Evolutionary conservation across 1,139 yeast species (phyloP).

Genomic region (Yamadazyma dendronema): DNA sequence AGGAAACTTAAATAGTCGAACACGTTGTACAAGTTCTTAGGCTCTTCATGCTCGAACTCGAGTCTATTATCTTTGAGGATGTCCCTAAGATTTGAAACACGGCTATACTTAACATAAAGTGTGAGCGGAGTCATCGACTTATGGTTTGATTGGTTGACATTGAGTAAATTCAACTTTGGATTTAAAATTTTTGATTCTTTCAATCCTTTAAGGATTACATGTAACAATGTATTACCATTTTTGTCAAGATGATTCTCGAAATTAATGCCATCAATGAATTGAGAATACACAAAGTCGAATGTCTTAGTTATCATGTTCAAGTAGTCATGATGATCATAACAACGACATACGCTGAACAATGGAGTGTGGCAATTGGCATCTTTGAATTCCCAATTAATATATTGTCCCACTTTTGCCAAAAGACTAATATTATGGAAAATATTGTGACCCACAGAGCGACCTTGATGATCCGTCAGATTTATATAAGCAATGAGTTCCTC

Average conservation of each 20-base stretch:
- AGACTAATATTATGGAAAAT: constrained; percentile 58
- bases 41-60: constrained; percentile 44
- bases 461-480: constrained; percentile 47
- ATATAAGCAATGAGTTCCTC: constrained; percentile 51
- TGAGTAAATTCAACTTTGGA: constrained; percentile 32
- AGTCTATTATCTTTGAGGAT: constrained; percentile 47
- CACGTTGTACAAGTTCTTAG: constrained; percentile 39
- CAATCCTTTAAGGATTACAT: constrained; percentile 55
- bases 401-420: constrained; percentile 53
- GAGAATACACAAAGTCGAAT: constrained; percentile 42
- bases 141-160: constrained; percentile 63
- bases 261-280: constrained; percentile 39
- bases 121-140: constrained; percentile 68
- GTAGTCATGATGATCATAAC: constrained; percentile 78
- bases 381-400: constrained; percentile 66
- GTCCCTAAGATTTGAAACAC: constrained; percentile 55
- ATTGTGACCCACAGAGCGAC: constrained; percentile 72
- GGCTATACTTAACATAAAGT: constrained; percentile 67
- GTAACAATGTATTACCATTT: constrained; percentile 74
- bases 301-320: constrained; percentile 46
- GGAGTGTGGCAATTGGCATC: constrained; percentile 80
- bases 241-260: constrained; percentile 66
- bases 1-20: constrained; percentile 41
- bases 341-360: constrained; percentile 67
- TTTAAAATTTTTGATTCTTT: constrained; percentile 36